phyloP scores from a whole-genome alignment of 2,329 filamentous ascomycete genomes.

The Colletotrichum spinosum region DNA sequence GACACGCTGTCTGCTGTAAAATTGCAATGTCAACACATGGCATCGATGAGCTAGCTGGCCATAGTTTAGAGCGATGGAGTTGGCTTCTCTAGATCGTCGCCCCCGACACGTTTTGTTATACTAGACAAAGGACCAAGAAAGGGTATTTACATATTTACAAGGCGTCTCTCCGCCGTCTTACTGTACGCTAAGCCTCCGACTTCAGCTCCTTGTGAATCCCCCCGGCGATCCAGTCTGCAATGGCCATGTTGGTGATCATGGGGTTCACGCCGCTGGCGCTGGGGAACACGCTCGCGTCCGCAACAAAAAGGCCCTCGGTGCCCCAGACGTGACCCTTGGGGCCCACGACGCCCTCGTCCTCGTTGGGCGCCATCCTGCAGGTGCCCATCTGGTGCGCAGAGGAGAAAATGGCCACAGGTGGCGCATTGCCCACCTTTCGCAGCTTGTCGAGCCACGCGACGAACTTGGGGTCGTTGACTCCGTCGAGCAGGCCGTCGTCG shows the following conservation, averaged over 20 bases:
- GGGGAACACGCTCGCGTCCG: slow-evolving; percentile 81
- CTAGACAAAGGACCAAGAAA: too few relatives aligned
- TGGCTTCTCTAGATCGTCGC: neutral
- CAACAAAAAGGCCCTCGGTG: slow-evolving; percentile 72
- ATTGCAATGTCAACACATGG: too few relatives aligned
- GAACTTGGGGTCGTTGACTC: slow-evolving; percentile 70
- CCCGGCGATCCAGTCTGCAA: slow-evolving; percentile 73
- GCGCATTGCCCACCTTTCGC: slow-evolving; percentile 59
- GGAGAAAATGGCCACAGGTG: slow-evolving; percentile 65
- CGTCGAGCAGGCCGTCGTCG: slow-evolving; percentile 32
- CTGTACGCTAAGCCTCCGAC: neutral
- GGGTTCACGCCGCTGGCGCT: slow-evolving; percentile 84
- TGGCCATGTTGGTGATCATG: slow-evolving; percentile 82
- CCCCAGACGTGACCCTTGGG: slow-evolving; percentile 73
- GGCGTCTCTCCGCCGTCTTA: too few relatives aligned
- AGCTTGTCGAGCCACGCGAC: slow-evolving; percentile 68
- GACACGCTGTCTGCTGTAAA: neutral
- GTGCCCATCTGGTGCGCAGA: slow-evolving; percentile 88
- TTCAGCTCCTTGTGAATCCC: slow-evolving; percentile 63
- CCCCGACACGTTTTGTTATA: too few relatives aligned
- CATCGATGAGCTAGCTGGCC: too few relatives aligned
- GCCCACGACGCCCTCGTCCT: slow-evolving; percentile 68
- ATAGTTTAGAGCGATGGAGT: neutral
- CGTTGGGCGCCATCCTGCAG: slow-evolving; percentile 74
- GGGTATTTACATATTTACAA: too few relatives aligned